Evolutionary conservation across 192 early-diverging fungal species (phyloP).

Genomic region (Thoreauomyces humboldtii): DNA sequence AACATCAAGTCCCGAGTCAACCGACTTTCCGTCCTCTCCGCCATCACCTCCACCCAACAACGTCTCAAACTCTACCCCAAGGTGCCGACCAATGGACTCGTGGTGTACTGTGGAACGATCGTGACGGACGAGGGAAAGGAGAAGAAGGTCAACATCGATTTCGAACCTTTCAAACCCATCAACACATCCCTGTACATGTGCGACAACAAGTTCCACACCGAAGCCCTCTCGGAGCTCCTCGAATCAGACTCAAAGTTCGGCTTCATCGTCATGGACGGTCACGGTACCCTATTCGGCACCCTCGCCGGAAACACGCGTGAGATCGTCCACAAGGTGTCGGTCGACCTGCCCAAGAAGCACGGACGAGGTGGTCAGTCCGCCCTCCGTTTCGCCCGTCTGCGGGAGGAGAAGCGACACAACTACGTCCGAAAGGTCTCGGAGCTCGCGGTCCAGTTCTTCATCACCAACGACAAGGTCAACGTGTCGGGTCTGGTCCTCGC

Average conservation of each 20-base stretch:
- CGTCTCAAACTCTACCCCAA: constrained; percentile 91
- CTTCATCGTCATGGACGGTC: constrained; percentile 99
- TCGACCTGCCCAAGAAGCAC: constrained; percentile 99
- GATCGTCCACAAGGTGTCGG: constrained; percentile 88
- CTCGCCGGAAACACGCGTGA: constrained; percentile 94
- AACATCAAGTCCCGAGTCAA: constrained; percentile 99
- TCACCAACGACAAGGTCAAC: constrained; percentile 88
- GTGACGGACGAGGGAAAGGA: constrained; percentile 99
- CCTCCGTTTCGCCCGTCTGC: constrained; percentile 97
- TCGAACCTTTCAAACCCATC: constrained; percentile 99
- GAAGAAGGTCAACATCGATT: constrained; percentile 98
- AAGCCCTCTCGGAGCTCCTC: constrained; percentile 85
- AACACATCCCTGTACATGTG: constrained; percentile 90
- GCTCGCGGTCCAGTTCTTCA: constrained; percentile 92
- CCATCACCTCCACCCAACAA: constrained; percentile 97
- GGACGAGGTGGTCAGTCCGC: constrained; percentile 99
- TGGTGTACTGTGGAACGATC: constrained; percentile 87
- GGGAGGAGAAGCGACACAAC: constrained; percentile 98
- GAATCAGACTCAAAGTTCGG: constrained; percentile 95
- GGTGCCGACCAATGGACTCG: constrained; percentile 93
- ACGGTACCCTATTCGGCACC: constrained; percentile 91
- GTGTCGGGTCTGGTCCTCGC: constrained; percentile 88
- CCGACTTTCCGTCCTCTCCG: constrained; percentile 91
- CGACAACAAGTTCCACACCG: constrained; percentile 99
- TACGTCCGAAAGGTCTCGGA: constrained; percentile 99